phyloP scores from a whole-genome alignment of 1,139 yeast genomes.

The Pichia kudriavzevii region DNA sequence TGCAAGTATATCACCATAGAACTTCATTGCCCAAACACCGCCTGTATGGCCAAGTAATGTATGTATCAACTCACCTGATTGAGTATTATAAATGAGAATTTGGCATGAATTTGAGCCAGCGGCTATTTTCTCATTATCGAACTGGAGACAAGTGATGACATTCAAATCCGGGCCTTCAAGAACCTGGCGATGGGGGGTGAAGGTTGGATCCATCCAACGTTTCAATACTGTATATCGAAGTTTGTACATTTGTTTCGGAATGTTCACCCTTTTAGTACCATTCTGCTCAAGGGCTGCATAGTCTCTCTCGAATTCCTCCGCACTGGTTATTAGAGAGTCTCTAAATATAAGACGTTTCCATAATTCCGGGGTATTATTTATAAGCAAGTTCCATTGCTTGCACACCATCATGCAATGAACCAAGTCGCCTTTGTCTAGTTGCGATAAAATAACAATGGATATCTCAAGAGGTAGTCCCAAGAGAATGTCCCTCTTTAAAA shows the following conservation, averaged over 20 bases:
- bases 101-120: constrained; percentile 89
- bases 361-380: constrained; percentile 40
- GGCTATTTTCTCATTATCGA: constrained; percentile 83
- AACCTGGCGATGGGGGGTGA: constrained; percentile 61
- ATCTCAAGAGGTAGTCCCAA: constrained; percentile 70
- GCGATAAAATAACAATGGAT: constrained; percentile 57
- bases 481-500: constrained; percentile 68
- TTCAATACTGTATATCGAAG: constrained; percentile 56
- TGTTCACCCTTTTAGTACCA: constrained; percentile 10
- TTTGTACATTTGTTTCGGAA: constrained; percentile 50
- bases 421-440: constrained; percentile 59
- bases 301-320: constrained; percentile 29
- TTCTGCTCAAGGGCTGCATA: constrained; percentile 26
- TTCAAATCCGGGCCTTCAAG: constrained; percentile 70
- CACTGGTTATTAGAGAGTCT: constrained; percentile 43
- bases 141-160: constrained; percentile 90
- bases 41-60: constrained; percentile 88
- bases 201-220: constrained; percentile 79
- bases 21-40: constrained; percentile 97
- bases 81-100: constrained; percentile 74
- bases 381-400: constrained; percentile 50
- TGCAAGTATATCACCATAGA: constrained; percentile 73
- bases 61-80: constrained; percentile 59
- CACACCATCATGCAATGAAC: constrained; percentile 60
- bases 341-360: constrained; percentile 52